Evolutionary conservation across 768 basidiomycete species (phyloP).

Genomic region (Kwoniella dendrophila): DNA sequence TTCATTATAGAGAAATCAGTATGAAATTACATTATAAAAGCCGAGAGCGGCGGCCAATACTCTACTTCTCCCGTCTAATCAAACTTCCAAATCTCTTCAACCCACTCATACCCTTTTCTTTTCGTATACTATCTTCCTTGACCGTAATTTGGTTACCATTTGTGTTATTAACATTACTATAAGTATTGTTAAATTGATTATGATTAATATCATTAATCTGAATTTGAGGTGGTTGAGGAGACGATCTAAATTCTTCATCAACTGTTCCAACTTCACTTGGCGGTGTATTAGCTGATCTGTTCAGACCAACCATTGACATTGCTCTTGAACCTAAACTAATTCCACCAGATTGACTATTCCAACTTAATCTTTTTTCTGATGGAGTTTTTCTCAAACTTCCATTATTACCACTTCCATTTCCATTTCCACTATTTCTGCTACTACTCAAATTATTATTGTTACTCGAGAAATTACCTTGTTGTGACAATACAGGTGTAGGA

Average conservation of each 20-base stretch:
- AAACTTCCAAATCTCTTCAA: constrained; percentile 42
- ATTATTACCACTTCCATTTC: background rate
- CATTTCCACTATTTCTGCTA: background rate
- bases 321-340: constrained; percentile 8
- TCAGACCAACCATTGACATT: constrained; percentile 16
- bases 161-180: constrained; percentile 15
- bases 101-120: constrained; percentile 24
- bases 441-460: background rate
- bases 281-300: background rate
- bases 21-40: no score
- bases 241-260: constrained; percentile 5
- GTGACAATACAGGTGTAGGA: background rate
- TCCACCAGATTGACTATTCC: constrained; percentile 4
- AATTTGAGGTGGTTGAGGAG: no score
- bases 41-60: no score
- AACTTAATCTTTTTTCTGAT: constrained; percentile 10
- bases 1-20: no score
- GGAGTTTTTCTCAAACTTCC: constrained; percentile 2
- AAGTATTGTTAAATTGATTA: background rate
- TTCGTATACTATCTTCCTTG: constrained; percentile 8
- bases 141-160: constrained; percentile 7
- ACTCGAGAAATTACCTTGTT: background rate
- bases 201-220: background rate
- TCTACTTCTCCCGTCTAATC: constrained; percentile 25
- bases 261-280: constrained; percentile 24